These are phyloP conservation scores for Acacia acuminata DNA, from an alignment of 306 rosid genomes.

Conservation along the genomic window DNA sequence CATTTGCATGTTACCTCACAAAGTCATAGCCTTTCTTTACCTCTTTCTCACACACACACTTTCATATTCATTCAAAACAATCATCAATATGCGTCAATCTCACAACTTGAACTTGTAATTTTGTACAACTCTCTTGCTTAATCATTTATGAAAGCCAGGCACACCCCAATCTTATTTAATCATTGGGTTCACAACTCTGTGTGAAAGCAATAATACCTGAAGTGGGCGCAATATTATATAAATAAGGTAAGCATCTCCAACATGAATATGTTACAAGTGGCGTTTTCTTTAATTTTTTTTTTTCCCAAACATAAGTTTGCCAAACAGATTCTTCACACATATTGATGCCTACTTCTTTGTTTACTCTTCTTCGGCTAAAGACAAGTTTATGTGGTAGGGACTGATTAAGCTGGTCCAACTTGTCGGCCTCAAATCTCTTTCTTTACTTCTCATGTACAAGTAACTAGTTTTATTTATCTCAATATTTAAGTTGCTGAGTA, in stretches of 20 bases:
- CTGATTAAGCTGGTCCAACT: neutral
- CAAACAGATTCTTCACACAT: constrained; percentile 1
- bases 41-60: neutral
- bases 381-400: constrained; percentile 11
- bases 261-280: neutral
- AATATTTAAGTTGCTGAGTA: neutral
- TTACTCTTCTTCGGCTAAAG: constrained; percentile 4
- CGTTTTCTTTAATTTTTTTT: neutral
- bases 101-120: constrained; percentile 17
- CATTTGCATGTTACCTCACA: constrained; percentile 10
- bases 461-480: neutral
- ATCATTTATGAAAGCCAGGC: constrained; percentile 16
- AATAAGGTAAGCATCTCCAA: neutral
- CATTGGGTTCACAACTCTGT: neutral
- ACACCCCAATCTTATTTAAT: neutral
- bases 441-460: neutral
- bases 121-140: neutral
- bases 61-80: constrained; percentile 14
- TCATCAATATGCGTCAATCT: neutral
- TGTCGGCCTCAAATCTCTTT: neutral
- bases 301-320: constrained; percentile 3
- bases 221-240: constrained; percentile 13
- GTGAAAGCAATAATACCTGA: neutral
- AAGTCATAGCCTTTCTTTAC: constrained; percentile 48
- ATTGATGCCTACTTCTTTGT: neutral